Evolutionary conservation across 805 yeast species (phyloP).

Genomic region (Saturnispora serradocipensis): DNA sequence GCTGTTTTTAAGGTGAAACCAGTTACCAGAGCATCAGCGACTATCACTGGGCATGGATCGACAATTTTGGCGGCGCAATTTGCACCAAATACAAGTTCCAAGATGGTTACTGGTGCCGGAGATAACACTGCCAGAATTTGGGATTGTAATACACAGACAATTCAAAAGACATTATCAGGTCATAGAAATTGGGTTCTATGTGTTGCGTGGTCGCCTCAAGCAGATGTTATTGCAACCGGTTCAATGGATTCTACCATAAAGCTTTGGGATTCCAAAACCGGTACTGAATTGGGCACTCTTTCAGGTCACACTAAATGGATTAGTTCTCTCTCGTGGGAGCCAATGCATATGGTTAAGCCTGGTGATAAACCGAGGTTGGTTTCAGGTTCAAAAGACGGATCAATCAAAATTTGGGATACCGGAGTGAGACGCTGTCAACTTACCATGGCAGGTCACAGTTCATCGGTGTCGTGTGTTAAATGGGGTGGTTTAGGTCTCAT

Average conservation of each 20-base stretch:
- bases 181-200: slow-evolving; percentile 92
- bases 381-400: slow-evolving; percentile 86
- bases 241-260: slow-evolving; percentile 88
- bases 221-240: slow-evolving; percentile 86
- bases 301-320: slow-evolving; percentile 86
- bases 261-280: slow-evolving; percentile 75
- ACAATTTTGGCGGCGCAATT: slow-evolving; percentile 88
- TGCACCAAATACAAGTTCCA: slow-evolving; percentile 79
- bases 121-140: slow-evolving; percentile 93
- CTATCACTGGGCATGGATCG: slow-evolving; percentile 92
- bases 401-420: slow-evolving; percentile 85
- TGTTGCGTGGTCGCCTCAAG: slow-evolving; percentile 88
- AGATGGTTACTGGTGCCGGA: slow-evolving; percentile 93
- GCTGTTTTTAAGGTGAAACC: slow-evolving; percentile 91
- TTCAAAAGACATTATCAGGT: slow-evolving; percentile 68
- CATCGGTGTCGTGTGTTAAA: slow-evolving; percentile 88
- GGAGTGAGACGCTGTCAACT: slow-evolving; percentile 52
- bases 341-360: slow-evolving; percentile 64
- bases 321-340: slow-evolving; percentile 89
- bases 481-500: slow-evolving; percentile 89
- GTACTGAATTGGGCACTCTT: slow-evolving; percentile 57
- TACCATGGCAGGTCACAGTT: slow-evolving; percentile 80
- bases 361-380: slow-evolving; percentile 66
- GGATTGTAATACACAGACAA: slow-evolving; percentile 95
- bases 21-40: slow-evolving; percentile 82